These are phyloP conservation scores for Sporothrix curviconia DNA, from an alignment of 2,329 filamentous ascomycete genomes.

Conservation along the genomic window DNA sequence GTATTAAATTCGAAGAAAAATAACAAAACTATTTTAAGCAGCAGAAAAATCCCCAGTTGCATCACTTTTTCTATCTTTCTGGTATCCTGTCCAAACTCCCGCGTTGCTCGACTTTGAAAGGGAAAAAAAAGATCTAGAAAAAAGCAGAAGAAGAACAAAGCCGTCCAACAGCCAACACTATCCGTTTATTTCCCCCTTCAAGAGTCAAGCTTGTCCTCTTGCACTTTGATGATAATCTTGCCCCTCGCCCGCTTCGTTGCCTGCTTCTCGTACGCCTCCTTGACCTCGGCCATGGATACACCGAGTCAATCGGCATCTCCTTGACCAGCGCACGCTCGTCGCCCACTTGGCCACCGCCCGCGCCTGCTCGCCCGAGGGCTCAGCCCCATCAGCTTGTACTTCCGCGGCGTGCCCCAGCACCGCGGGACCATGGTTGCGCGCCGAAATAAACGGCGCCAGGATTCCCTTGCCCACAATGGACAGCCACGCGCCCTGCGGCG, in stretches of 20 bases:
- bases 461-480: conserved; percentile 28
- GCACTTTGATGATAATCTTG: conserved; percentile 29
- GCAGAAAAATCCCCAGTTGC: too few species aligned
- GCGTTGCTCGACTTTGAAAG: too few species aligned
- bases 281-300: conserved; percentile 26
- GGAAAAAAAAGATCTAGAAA: too few species aligned
- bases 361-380: conserved; percentile 24
- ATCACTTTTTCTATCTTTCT: too few species aligned
- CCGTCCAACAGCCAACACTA: too few species aligned
- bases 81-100: too few species aligned
- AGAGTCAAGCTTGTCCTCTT: too few species aligned
- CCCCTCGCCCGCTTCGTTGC: conserved; percentile 27
- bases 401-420: conserved; percentile 27
- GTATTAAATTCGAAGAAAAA: too few species aligned
- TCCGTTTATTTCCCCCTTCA: too few species aligned
- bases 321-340: conserved; percentile 24
- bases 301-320: conserved; percentile 27
- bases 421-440: conserved; percentile 27
- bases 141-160: too few species aligned
- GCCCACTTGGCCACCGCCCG: conserved; percentile 23
- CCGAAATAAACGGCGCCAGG: too few species aligned
- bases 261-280: conserved; percentile 28
- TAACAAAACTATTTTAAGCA: too few species aligned
- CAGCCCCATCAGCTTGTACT: conserved; percentile 27
- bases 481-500: conserved; percentile 30